These are phyloP conservation scores for Luzula sylvatica DNA, from an alignment of 176 grass and related monocot genomes.

Conservation along the genomic window DNA sequence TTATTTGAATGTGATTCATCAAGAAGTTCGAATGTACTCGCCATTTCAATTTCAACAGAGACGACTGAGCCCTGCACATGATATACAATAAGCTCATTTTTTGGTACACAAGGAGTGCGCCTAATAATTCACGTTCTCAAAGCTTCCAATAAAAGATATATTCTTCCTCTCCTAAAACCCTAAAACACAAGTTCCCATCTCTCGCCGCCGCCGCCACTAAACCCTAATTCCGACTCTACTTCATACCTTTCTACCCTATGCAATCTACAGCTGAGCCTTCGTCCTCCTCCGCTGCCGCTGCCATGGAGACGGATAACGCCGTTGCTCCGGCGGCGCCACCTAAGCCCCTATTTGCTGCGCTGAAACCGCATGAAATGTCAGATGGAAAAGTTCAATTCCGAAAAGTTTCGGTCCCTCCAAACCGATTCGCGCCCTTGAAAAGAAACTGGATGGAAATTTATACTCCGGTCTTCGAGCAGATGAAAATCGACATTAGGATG, in stretches of 20 bases:
- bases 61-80: no score
- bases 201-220: not conserved
- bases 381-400: conserved; percentile 52
- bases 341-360: conserved; percentile 37
- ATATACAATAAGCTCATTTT: no score
- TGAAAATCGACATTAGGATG: conserved; percentile 91
- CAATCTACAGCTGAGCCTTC: not conserved
- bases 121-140: not conserved
- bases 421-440: conserved; percentile 48
- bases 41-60: no score
- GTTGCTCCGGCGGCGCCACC: not conserved
- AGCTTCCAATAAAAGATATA: not conserved
- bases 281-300: not conserved
- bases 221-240: not conserved
- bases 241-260: not conserved
- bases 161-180: conserved; percentile 7
- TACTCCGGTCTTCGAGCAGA: conserved; percentile 52
- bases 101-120: conserved; percentile 5
- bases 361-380: conserved; percentile 72
- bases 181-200: not conserved
- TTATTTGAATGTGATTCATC: no score
- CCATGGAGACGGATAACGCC: conserved; percentile 11
- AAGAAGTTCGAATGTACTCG: no score
- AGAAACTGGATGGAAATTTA: conserved; percentile 67
- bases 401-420: conserved; percentile 38